Conservation (phyloP, 1,139 yeast species). For the Hanseniaspora sp. region DNA sequence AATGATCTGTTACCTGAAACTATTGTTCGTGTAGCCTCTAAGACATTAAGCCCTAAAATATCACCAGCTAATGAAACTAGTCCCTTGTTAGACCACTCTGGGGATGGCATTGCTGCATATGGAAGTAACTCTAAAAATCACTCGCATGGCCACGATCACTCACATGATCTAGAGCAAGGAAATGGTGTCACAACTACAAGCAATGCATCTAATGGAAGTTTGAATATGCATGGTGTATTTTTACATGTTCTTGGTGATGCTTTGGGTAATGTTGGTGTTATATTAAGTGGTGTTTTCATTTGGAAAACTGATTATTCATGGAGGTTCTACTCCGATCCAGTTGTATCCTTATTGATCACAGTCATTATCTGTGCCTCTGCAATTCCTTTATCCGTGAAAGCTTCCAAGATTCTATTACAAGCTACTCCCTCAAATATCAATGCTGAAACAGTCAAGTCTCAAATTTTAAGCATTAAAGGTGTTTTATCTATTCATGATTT, state of each 20-base stretch:
- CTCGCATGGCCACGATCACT: constrained; percentile 31
- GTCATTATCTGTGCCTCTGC: constrained; percentile 83
- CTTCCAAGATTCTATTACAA: constrained; percentile 79
- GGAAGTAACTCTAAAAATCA: constrained; percentile 11
- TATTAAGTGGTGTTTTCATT: constrained; percentile 74
- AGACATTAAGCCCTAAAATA: constrained; percentile 18
- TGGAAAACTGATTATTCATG: constrained; percentile 89
- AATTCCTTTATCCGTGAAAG: constrained; percentile 73
- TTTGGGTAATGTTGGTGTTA: constrained; percentile 88
- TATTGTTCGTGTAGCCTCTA: constrained; percentile 22
- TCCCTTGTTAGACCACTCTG: constrained; percentile 27
- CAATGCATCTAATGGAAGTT: constrained; percentile 41
- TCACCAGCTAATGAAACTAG: constrained; percentile 25
- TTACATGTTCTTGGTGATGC: constrained; percentile 95
- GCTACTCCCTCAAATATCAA: constrained; percentile 81
- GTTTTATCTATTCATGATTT: constrained; percentile 84
- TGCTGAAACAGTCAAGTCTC: constrained; percentile 60
- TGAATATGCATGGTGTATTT: constrained; percentile 96
- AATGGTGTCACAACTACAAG: constrained; percentile 17
- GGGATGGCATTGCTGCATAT: neutral
- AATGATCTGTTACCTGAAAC: constrained; percentile 25
- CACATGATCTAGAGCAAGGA: constrained; percentile 20
- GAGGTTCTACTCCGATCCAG: constrained; percentile 78
- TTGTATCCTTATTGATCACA: constrained; percentile 75
- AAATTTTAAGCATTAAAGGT: constrained; percentile 55